Conservation (phyloP, 2,329 filamentous ascomycete genomes). For the Fusarium avenaceum region DNA sequence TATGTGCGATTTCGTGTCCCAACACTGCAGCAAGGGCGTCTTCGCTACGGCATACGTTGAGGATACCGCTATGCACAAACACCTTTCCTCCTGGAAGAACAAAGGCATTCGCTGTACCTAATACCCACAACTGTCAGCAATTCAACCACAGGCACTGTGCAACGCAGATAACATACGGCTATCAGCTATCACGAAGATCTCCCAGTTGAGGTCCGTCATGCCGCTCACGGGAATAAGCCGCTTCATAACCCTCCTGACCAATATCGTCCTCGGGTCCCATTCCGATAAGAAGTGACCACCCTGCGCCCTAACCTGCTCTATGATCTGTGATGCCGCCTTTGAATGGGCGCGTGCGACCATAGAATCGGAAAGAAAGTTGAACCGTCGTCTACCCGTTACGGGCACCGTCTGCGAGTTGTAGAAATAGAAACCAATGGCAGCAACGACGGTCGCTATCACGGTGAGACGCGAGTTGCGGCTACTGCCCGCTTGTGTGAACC, state of each 20-base stretch:
- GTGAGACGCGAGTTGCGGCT: constrained; percentile 54
- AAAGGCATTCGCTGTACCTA: constrained; percentile 76
- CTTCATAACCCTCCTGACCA: constrained; percentile 75
- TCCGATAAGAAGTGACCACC: constrained; percentile 69
- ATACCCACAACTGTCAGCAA: constrained; percentile 5
- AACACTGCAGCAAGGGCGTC: constrained; percentile 80
- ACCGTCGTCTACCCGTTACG: constrained; percentile 77
- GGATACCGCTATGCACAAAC: constrained; percentile 81
- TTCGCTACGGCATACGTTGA: constrained; percentile 75
- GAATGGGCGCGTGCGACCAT: constrained; percentile 63
- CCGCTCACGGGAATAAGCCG: constrained; percentile 77
- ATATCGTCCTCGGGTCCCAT: constrained; percentile 67
- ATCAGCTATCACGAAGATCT: constrained; percentile 81
- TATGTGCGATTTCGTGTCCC: constrained; percentile 85
- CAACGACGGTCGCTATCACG: constrained; percentile 57
- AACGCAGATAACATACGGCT: constrained; percentile 55
- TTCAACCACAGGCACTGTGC: background rate
- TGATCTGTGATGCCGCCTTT: constrained; percentile 56
- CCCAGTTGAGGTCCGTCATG: constrained; percentile 72
- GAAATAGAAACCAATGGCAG: constrained; percentile 71
- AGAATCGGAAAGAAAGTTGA: constrained; percentile 74
- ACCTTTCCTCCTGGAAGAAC: constrained; percentile 84
- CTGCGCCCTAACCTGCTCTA: constrained; percentile 66
- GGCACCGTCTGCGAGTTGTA: constrained; percentile 80
- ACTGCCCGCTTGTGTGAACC: constrained; percentile 48